Evolutionary conservation across 495 filamentous ascomycete genomes (phyloP).

Genomic region (Beverwykella pulmonaria): DNA sequence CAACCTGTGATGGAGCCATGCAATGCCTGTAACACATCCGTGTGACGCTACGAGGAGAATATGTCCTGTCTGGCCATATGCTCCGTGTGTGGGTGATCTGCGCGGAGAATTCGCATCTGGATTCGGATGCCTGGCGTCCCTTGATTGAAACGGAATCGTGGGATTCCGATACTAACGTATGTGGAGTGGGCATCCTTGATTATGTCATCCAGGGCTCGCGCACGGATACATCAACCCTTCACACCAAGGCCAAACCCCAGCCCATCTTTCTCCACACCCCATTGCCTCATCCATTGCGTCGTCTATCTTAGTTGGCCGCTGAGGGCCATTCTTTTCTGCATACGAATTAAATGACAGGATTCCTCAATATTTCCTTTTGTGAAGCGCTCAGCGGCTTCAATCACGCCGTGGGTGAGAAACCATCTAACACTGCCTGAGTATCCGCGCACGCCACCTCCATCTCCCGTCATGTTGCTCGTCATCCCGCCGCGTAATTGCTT

Average conservation of each 20-base stretch:
- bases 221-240: background rate
- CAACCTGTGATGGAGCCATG: too few species aligned
- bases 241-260: too few species aligned
- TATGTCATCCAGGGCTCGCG: background rate
- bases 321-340: background rate
- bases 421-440: background rate
- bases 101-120: too few species aligned
- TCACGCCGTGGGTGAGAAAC: background rate
- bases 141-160: background rate
- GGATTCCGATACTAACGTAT: background rate
- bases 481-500: background rate
- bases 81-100: background rate
- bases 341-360: background rate
- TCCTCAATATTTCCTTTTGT: background rate
- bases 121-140: background rate
- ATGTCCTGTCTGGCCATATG: too few species aligned
- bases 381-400: too few species aligned
- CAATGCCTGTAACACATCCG: too few species aligned
- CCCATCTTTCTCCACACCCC: background rate
- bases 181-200: too few species aligned
- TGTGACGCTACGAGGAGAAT: too few species aligned
- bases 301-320: background rate
- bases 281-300: too few species aligned
- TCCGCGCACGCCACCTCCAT: background rate
- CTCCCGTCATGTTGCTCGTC: background rate